Evolutionary conservation across 2,329 filamentous ascomycete species (phyloP), one percentile per base, ranked within the genome.

Genomic region (Zalaria sp.): DNA sequence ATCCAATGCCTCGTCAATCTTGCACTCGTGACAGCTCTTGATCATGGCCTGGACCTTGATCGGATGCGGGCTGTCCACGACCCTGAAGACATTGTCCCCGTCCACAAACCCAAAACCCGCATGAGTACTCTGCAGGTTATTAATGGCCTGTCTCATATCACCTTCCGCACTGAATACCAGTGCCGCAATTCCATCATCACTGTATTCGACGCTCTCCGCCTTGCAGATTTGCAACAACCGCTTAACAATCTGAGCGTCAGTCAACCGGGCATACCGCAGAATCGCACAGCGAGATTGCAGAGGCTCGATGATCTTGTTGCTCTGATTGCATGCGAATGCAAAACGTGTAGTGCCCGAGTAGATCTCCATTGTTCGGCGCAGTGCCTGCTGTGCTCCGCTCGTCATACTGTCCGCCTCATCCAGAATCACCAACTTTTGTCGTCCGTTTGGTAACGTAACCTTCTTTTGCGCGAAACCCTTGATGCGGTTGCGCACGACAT

Each of bases 291-390:
- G 79, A 11, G 88, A 95, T 62, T 98, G 91, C 40, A 98, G 71
- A n/a, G 91, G 91, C 63, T 98, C 91, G 61, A 98, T 98, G 58
- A 98, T 96, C 66, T 96, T 98, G 69, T 96, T 98, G 47, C 83
- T 91, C 67, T 94, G 86, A 62, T 98, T 98, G 71, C 91, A 98
- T 2, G 91, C 91, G 56, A 98, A 98, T 0, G 91, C 91, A 57
- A 98, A 98, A 44, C 91, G 77, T 2, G 91, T 98, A 2, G 91
- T 98, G 48, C 87, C 81, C 35, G 86, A 93, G 67, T 96, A 96
- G 40, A 96, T 98, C 62, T 98, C 91, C 91, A 98, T 98, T 0
- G 91, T 98, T 47, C 91, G 74, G 51, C 91, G 77, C 31, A 98
- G 73, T 18, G 91, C 91, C 64, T 96, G 91, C 60, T 98, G 91